Conservation (phyloP, 2,329 filamentous ascomycete species). For the Neocucurbitaria cava region DNA sequence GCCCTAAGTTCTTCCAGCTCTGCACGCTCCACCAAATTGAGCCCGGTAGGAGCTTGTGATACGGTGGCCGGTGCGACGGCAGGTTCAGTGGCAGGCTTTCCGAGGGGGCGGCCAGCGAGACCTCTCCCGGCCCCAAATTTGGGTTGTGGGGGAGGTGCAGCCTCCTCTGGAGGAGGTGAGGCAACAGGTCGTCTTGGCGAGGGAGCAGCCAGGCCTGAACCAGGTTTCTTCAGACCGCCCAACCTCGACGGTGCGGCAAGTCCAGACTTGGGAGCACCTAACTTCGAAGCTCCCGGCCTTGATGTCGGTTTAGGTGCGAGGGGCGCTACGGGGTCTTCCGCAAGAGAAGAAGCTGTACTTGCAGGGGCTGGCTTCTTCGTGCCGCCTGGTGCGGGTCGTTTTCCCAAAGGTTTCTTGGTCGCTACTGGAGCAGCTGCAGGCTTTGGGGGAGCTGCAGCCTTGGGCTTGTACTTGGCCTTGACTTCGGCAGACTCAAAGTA, state of each 20-base stretch:
- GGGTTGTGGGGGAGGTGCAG: constrained; percentile 56
- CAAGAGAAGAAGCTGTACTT: constrained; percentile 45
- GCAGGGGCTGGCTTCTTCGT: constrained; percentile 60
- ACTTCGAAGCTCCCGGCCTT: constrained; percentile 53
- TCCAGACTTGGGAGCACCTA: constrained; percentile 51
- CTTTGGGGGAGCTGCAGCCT: constrained; percentile 68
- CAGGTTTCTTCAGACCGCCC: constrained; percentile 54
- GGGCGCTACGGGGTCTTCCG: constrained; percentile 59
- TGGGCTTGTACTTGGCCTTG: constrained; percentile 90
- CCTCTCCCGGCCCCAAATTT: constrained; percentile 73
- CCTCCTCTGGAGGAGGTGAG: constrained; percentile 55
- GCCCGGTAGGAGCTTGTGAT: constrained; percentile 64
- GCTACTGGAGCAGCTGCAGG: constrained; percentile 59
- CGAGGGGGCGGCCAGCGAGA: constrained; percentile 83
- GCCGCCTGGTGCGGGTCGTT: constrained; percentile 58
- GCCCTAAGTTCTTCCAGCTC: constrained; percentile 88
- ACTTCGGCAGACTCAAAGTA: constrained; percentile 83
- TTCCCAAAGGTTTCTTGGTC: constrained; percentile 53
- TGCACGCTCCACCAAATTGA: constrained; percentile 83
- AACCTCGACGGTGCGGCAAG: constrained; percentile 44
- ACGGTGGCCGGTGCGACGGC: constrained; percentile 49
- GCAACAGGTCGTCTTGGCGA: constrained; percentile 53
- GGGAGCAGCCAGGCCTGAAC: constrained; percentile 45
- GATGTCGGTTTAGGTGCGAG: constrained; percentile 66
- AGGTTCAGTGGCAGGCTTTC: constrained; percentile 81